phyloP scores from a whole-genome alignment of 78 protist species.

The Pelomyxa schiedti region DNA sequence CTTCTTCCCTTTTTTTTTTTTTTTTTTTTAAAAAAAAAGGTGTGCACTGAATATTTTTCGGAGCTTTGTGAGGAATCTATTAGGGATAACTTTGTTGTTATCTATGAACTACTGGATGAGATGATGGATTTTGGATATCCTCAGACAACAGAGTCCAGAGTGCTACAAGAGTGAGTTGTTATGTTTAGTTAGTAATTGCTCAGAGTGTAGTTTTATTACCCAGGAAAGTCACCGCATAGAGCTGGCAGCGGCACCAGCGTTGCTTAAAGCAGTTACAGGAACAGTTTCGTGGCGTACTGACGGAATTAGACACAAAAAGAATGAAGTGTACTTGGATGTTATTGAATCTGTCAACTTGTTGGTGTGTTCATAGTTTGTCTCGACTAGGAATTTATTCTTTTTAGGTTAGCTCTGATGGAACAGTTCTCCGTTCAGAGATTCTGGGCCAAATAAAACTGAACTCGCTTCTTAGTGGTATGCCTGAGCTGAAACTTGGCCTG shows the following conservation, averaged over 20 bases:
- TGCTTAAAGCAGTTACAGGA: constrained; percentile 35
- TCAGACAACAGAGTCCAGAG: constrained; percentile 85
- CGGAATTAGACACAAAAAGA: constrained; percentile 82
- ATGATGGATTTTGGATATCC: constrained; percentile 98
- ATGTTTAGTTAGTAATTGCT: not conserved
- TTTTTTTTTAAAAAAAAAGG: not conserved
- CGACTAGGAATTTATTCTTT: not conserved
- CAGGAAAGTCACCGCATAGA: constrained; percentile 76
- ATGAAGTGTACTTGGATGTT: constrained; percentile 94
- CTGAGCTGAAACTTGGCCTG: constrained; percentile 91
- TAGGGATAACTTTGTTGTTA: constrained; percentile 95
- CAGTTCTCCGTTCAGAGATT: constrained; percentile 80
- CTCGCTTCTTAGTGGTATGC: constrained; percentile 92
- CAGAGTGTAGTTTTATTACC: constrained; percentile 62
- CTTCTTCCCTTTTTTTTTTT: not conserved
- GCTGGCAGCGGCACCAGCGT: constrained; percentile 13
- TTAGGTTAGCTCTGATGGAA: constrained; percentile 59
- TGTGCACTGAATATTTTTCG: constrained; percentile 70
- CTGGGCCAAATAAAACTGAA: constrained; percentile 87
- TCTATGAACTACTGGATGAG: constrained; percentile 96
- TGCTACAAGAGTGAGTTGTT: constrained; percentile 53
- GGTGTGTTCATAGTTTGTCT: not conserved
- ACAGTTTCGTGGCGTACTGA: constrained; percentile 75
- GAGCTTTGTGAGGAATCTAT: constrained; percentile 91
- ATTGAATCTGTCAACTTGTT: constrained; percentile 83